Base-by-base conservation (phyloP, 192 early-diverging fungal genomes). In the Podila epigama region DNA sequence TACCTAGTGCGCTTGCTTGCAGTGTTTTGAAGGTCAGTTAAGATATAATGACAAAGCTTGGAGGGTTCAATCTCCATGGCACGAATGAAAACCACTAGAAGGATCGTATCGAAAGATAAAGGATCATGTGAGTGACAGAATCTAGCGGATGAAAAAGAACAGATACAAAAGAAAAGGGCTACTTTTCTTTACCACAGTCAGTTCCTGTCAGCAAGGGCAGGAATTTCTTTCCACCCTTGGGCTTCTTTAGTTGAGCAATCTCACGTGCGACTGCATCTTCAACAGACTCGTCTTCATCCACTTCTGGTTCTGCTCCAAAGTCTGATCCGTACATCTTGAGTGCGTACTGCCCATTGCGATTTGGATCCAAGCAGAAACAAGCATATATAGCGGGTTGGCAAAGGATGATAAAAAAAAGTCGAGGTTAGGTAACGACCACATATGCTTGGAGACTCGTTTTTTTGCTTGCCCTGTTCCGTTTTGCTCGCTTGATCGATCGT, bases 231-330 rank as follows among this genome's bases (percentile, higher is more conserved):
- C 81, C 70, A 28, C 58, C 61, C 29, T 80, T 82, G 18, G 70
- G 55, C 61, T 83, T 81, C 48, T 84, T 89, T 28, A 83, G 59
- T 25, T 73, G 60, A 32, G 79, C 82, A 4, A 89, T 58, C 70
- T 88, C 87, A 57, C 83, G 86, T 22, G 78, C 81, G 61, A 89
- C 83, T 27, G 82, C 70, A 40, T 69, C 80, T 57, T 86, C 87
- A 10, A 89, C 66, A 51, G 86, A 86, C n/a, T 79, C 80, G 5
- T 80, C 80, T 1, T 81, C 83, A 9, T 83, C 82, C 12, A 67
- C 69, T 0, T 70, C 66, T 10, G 52, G 57, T 1, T 68, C 60
- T 15, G 61, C 58, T 22, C 58, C 41, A 55, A 57, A 62, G 11
- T 34, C 52, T 4, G 59, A 15, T 59, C 65, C 66, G 58, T 79